Conservation (phyloP, 2,329 filamentous ascomycete genomes). For the Penicillium sp. region DNA sequence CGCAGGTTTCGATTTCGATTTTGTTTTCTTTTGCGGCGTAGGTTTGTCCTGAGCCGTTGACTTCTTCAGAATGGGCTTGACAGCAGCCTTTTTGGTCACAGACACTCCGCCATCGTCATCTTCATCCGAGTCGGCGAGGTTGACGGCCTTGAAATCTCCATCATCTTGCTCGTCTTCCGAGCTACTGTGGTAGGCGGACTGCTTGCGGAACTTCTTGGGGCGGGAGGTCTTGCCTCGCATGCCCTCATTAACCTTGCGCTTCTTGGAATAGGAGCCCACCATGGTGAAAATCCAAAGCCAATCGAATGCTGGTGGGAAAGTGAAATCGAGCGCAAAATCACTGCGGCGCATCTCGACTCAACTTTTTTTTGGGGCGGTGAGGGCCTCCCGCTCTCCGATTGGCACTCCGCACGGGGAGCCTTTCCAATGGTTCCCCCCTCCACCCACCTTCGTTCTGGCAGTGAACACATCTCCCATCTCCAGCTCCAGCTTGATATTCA, state of each 20-base stretch:
- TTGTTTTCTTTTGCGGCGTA: slow-evolving; percentile 15
- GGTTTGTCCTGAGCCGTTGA: slow-evolving; percentile 18
- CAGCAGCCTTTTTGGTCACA: slow-evolving; percentile 17
- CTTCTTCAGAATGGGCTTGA: slow-evolving; percentile 20
- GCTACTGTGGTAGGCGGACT: slow-evolving; percentile 65
- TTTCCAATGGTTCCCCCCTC: slow-evolving; percentile 29
- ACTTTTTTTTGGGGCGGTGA: slow-evolving; percentile 40
- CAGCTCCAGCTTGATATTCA: slow-evolving; percentile 7
- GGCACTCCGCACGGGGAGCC: slow-evolving; percentile 36
- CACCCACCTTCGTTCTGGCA: slow-evolving; percentile 11
- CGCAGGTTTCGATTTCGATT: slow-evolving; percentile 21
- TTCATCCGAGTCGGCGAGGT: slow-evolving; percentile 53
- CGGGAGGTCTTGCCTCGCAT: slow-evolving; percentile 57
- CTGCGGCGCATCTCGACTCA: slow-evolving; percentile 18
- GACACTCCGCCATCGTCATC: slow-evolving; percentile 31
- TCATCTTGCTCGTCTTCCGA: slow-evolving; percentile 62
- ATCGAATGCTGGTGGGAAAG: slow-evolving; percentile 17
- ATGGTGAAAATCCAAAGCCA: slow-evolving; percentile 32
- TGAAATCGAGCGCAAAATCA: slow-evolving; percentile 6
- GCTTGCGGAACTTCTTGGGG: slow-evolving; percentile 64
- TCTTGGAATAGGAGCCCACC: slow-evolving; percentile 49
- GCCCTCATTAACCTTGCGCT: slow-evolving; percentile 64
- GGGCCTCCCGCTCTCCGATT: slow-evolving; percentile 35
- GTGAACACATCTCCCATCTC: slow-evolving; percentile 12
- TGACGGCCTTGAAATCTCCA: slow-evolving; percentile 55